A percentile compares a stretch with the other conserved stretches of the same genome.
Conservation (phyloP, 192 early-diverging fungal genomes). For the Podila verticillata region DNA sequence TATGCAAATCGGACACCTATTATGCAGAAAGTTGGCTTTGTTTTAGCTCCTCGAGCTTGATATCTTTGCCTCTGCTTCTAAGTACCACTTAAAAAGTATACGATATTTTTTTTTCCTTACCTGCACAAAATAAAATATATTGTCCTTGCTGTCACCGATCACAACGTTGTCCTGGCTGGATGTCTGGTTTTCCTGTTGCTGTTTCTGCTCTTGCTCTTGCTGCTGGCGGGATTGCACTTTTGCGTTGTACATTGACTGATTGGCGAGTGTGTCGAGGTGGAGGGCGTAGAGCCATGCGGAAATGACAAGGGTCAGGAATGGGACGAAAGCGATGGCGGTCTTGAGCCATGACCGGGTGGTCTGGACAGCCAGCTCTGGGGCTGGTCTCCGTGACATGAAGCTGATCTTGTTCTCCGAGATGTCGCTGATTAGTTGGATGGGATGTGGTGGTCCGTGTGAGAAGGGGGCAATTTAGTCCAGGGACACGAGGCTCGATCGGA, state of each 20-base stretch:
- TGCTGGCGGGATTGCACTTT: not conserved
- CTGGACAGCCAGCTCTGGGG: not conserved
- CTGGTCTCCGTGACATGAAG: not conserved
- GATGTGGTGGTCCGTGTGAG: not conserved
- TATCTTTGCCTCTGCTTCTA: too few species aligned
- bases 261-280: conserved; percentile 39
- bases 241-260: conserved; percentile 41
- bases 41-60: too few species aligned
- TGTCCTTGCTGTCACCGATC: conserved; percentile 64
- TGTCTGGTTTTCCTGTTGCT: not conserved
- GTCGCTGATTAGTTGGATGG: not conserved
- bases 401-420: not conserved
- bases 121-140: conserved; percentile 78
- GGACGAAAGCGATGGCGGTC: conserved; percentile 35
- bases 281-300: conserved; percentile 43
- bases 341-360: conserved; percentile 32
- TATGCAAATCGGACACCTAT: conserved; percentile 87
- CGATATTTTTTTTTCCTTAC: conserved; percentile 28
- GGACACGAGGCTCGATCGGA: not conserved
- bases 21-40: not conserved
- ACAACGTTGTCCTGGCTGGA: conserved; percentile 30
- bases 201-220: not conserved
- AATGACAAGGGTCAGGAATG: conserved; percentile 35
- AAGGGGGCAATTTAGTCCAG: not conserved
- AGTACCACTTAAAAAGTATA: too few species aligned